Conservation (phyloP, 2,329 filamentous ascomycete genomes). For the Fusarium hainanense region DNA sequence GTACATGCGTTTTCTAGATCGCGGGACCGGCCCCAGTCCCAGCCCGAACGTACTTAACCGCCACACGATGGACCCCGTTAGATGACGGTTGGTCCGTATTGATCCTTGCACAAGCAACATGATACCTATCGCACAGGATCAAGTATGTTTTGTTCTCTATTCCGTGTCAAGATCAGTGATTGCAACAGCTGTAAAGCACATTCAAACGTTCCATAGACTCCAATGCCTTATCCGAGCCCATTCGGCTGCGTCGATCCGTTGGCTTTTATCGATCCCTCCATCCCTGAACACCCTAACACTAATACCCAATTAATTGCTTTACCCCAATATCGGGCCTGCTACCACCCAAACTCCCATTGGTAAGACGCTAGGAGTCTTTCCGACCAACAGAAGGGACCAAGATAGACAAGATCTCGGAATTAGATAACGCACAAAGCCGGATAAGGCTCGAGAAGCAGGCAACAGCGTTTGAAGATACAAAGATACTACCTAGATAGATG, state of each 20-base stretch:
- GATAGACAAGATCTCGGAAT: not conserved
- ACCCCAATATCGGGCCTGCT: constrained; percentile 31
- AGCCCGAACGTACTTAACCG: constrained; percentile 28
- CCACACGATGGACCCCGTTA: constrained; percentile 42
- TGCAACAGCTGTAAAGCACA: not conserved
- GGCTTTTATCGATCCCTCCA: constrained; percentile 8
- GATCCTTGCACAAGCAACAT: constrained; percentile 14
- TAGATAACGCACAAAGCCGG: not conserved
- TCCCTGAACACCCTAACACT: constrained; percentile 17
- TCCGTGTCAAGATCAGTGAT: not conserved
- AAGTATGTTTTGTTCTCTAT: not conserved
- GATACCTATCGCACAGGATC: not conserved
- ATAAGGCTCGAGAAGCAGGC: not conserved
- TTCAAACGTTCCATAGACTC: not conserved
- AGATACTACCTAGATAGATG: not conserved
- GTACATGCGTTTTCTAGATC: constrained; percentile 16
- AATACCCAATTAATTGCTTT: constrained; percentile 25
- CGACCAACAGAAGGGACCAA: not conserved
- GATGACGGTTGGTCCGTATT: constrained; percentile 36
- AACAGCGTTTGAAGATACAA: not conserved
- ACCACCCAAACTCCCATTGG: constrained; percentile 7
- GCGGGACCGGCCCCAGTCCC: constrained; percentile 23
- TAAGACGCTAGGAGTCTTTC: constrained; percentile 30
- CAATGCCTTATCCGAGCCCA: constrained; percentile 1
- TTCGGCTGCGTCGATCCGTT: constrained; percentile 1